phyloP scores from a whole-genome alignment of 768 basidiomycete genomes.

The Leccinellum albellum region DNA sequence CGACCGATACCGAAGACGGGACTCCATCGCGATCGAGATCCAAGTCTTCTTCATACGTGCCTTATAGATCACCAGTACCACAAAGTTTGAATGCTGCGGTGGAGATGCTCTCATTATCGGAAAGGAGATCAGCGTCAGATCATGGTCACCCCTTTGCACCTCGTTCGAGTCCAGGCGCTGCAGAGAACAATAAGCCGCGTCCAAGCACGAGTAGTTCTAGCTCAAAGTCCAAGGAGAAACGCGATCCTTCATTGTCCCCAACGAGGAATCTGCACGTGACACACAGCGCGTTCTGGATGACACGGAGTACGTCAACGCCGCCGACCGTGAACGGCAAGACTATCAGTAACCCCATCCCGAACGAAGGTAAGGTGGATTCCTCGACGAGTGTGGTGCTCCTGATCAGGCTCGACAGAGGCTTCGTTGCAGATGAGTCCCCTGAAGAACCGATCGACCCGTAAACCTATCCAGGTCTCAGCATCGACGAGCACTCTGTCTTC shows the following conservation, averaged over 20 bases:
- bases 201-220: slow-evolving; percentile 30
- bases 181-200: slow-evolving; percentile 26
- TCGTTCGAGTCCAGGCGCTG: slow-evolving; percentile 17
- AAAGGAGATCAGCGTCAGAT: slow-evolving; percentile 29
- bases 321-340: slow-evolving; percentile 56
- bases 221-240: slow-evolving; percentile 28
- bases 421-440: slow-evolving; percentile 74
- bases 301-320: slow-evolving; percentile 34
- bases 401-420: slow-evolving; percentile 42
- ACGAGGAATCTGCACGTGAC: slow-evolving; percentile 41
- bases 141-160: slow-evolving; percentile 19
- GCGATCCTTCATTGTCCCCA: slow-evolving; percentile 40
- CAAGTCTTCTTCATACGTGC: slow-evolving; percentile 54
- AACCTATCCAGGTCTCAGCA: slow-evolving; percentile 59
- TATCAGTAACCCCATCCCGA: slow-evolving; percentile 67
- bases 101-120: slow-evolving; percentile 49
- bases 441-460: slow-evolving; percentile 55
- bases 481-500: slow-evolving; percentile 25
- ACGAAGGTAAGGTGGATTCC: slow-evolving; percentile 49
- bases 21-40: slow-evolving; percentile 45
- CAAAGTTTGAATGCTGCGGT: slow-evolving; percentile 73
- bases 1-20: slow-evolving; percentile 33
- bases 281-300: slow-evolving; percentile 32
- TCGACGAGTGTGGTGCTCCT: neutral
- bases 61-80: slow-evolving; percentile 53